Evolutionary conservation across 805 yeast genomes (phyloP).

Genomic region (Metschnikowia baotianmanensis): DNA sequence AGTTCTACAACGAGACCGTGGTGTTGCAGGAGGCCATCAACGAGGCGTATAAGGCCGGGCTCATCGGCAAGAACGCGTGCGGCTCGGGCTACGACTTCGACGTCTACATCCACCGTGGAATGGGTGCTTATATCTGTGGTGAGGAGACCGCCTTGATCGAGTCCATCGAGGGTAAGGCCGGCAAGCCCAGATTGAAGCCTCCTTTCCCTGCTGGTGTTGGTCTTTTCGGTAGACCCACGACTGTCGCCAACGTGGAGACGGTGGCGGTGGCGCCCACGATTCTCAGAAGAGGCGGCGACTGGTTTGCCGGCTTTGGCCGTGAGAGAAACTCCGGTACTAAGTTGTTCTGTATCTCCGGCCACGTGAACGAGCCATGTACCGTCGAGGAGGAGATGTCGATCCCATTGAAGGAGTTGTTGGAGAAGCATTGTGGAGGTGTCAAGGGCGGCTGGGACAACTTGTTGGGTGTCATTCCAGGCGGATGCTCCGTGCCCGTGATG

Average conservation of each 20-base stretch:
- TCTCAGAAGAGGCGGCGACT: slow-evolving; percentile 82
- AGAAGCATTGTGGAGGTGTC: slow-evolving; percentile 88
- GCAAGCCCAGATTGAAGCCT: slow-evolving; percentile 90
- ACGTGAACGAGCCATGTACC: slow-evolving; percentile 89
- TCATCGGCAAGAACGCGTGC: slow-evolving; percentile 81
- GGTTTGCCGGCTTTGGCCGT: slow-evolving; percentile 84
- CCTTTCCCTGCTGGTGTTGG: slow-evolving; percentile 96
- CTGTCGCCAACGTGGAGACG: slow-evolving; percentile 89
- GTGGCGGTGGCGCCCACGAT: slow-evolving; percentile 90
- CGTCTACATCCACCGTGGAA: slow-evolving; percentile 82
- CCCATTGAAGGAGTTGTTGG: slow-evolving; percentile 77
- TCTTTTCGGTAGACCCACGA: slow-evolving; percentile 84
- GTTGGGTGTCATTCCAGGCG: slow-evolving; percentile 86
- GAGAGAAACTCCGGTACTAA: slow-evolving; percentile 83
- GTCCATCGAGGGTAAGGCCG: slow-evolving; percentile 88
- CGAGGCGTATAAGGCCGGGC: slow-evolving; percentile 80
- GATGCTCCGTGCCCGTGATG: slow-evolving; percentile 82
- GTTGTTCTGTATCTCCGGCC: slow-evolving; percentile 84
- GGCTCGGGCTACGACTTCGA: slow-evolving; percentile 85
- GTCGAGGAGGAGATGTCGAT: slow-evolving; percentile 94
- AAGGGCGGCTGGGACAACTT: slow-evolving; percentile 93
- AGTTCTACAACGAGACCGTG: slow-evolving; percentile 79
- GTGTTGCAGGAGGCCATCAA: slow-evolving; percentile 77
- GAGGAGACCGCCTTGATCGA: slow-evolving; percentile 90
- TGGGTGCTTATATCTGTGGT: slow-evolving; percentile 93